Base-by-base conservation (phyloP, 805 yeast species). In the Kregervanrija delftensis region DNA sequence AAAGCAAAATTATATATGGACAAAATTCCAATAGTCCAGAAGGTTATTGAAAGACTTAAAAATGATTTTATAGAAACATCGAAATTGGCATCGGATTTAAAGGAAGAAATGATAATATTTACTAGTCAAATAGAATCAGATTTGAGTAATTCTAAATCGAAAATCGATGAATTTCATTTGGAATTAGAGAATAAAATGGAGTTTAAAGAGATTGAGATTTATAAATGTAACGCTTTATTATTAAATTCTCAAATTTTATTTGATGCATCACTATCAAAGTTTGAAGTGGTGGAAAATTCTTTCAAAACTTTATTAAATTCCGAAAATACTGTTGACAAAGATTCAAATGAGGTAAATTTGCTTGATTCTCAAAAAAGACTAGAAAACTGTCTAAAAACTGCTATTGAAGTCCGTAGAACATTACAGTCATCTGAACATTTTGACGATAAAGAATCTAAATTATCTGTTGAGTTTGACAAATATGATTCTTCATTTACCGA, bases 251-350 rank as follows among this genome's bases (percentile, higher is more conserved):
- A 59, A 43, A 49, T 56, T 16, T 35, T 61, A 33, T 53, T 61
- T 41, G 63, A 61, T 39, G 55, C 64, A 2, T 52, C 63, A 13
- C 33, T 61, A 11, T 48, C 55, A 1, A 59, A 53, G 13, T 56
- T 60, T 42, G 63, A 60, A 42, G 35, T 47, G 5, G 42, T 56
- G 14, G 56, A 53, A 22, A 28, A 32, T 5, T 46, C 51, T 8
- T 38, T 53, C 22, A 48, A 43, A 17, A 40, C 30, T 15, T 22
- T 52, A 16, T 8, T 47, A 9, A 22, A 16, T 10, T 34, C 13
- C 1, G 43, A 41, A 14, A 6, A 10, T 17, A 4, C 22, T 5
- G 22, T 3, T 14, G 30, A 33, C 5, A 33, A 41, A 4, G 30
- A 22, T 17, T 28, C 12, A 14, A 8, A 8, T 11, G n/a, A 15